These are phyloP conservation scores for Naganishia sp. DNA, from an alignment of 1,284 basidiomycete genomes.

Conservation along the genomic window DNA sequence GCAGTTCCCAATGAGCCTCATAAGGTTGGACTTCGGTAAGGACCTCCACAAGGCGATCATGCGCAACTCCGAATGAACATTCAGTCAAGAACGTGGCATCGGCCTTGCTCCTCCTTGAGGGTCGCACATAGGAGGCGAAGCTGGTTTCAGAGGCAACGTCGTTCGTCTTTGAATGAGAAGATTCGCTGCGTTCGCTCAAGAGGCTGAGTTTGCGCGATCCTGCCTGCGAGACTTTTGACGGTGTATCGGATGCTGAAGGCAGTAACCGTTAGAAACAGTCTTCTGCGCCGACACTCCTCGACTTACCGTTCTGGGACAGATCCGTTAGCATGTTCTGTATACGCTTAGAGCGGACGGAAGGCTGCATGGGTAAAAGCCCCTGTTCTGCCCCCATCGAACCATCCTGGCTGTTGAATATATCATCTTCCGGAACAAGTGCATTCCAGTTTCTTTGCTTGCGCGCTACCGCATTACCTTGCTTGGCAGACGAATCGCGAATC, in stretches of 20 bases:
- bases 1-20: conserved; percentile 88
- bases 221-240: conserved; percentile 62
- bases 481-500: conserved; percentile 45
- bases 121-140: conserved; percentile 7
- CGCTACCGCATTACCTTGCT: conserved; percentile 18
- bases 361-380: conserved; percentile 53
- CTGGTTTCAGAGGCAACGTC: conserved; percentile 1
- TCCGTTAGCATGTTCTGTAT: conserved; percentile 74
- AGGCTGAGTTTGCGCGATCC: conserved; percentile 20
- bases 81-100: conserved; percentile 84
- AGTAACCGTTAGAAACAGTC: conserved; percentile 46
- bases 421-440: conserved; percentile 44
- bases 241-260: conserved; percentile 59
- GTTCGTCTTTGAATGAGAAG: neutral
- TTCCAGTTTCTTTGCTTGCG: conserved; percentile 31
- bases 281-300: conserved; percentile 17
- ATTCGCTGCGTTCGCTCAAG: conserved; percentile 8
- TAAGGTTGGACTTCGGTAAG: conserved; percentile 95
- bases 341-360: conserved; percentile 71
- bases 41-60: conserved; percentile 84
- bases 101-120: conserved; percentile 37
- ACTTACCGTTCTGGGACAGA: conserved; percentile 66
- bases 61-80: conserved; percentile 89
- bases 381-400: conserved; percentile 38
- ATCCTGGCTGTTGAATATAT: conserved; percentile 48